Evolutionary conservation across 148 eudicot species (phyloP).

Genomic region (Beta vulgaris): DNA sequence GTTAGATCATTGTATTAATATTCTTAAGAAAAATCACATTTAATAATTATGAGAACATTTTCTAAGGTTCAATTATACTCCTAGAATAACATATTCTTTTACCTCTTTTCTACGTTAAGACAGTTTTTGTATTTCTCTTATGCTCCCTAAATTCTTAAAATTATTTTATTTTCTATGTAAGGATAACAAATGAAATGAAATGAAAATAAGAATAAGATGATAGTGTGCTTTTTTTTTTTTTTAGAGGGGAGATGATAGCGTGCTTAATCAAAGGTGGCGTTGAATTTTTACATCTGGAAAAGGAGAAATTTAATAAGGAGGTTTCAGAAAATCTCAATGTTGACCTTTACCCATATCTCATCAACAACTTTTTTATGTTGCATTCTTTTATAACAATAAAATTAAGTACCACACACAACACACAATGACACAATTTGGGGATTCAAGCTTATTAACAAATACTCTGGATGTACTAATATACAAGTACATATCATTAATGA

Average conservation of each 20-base stretch:
- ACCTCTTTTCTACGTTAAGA: background rate
- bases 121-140: background rate
- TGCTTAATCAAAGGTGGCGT: too few species aligned
- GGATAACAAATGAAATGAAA: background rate
- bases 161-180: too few species aligned
- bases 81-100: too few species aligned
- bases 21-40: background rate
- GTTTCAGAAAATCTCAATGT: background rate
- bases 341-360: background rate
- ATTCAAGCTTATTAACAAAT: background rate
- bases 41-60: background rate
- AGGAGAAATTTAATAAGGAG: background rate
- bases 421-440: slow-evolving; percentile 1
- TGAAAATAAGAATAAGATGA: too few species aligned
- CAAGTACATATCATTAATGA: background rate
- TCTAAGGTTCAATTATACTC: background rate
- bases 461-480: background rate
- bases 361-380: background rate
- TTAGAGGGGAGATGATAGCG: too few species aligned
- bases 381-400: background rate
- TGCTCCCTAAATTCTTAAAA: background rate
- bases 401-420: background rate
- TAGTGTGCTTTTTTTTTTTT: too few species aligned
- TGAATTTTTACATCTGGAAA: too few species aligned
- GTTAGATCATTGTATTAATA: background rate